Evolutionary conservation across 306 rosid species (phyloP).

Genomic region (Vigna trinervia): DNA sequence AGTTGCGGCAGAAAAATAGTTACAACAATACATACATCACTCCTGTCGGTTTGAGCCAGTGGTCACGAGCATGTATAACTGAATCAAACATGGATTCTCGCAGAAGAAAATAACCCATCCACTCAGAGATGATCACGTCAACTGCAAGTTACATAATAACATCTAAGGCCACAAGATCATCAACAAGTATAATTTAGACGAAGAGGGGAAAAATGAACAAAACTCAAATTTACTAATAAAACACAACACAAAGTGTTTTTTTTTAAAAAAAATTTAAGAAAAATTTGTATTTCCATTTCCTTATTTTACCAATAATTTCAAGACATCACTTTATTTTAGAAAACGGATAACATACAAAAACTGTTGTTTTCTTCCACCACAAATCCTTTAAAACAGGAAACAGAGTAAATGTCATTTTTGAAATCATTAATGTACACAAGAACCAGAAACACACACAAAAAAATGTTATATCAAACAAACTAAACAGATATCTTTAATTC

Average conservation of each 20-base stretch:
- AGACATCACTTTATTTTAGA: background rate
- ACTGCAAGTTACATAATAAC: slow-evolving; percentile 57
- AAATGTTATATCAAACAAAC: background rate
- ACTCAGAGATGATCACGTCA: slow-evolving; percentile 96
- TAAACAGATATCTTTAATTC: background rate
- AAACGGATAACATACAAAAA: background rate
- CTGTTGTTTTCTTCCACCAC: background rate
- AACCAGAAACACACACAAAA: background rate
- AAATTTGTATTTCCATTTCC: background rate
- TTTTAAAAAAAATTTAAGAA: background rate
- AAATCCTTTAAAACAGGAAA: background rate
- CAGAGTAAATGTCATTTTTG: background rate
- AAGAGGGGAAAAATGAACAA: background rate
- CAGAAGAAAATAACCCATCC: slow-evolving; percentile 99
- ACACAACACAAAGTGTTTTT: background rate
- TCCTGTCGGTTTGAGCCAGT: slow-evolving; percentile 97
- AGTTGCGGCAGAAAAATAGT: background rate
- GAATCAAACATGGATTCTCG: slow-evolving; percentile 99
- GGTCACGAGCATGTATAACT: slow-evolving; percentile 97
- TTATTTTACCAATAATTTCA: background rate
- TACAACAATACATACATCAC: slow-evolving; percentile 66
- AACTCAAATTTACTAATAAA: background rate
- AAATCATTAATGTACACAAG: background rate
- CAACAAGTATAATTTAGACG: background rate
- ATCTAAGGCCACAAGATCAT: slow-evolving; percentile 26